Evolutionary conservation across 345 rosid species (phyloP).

Genomic region (Bruguiera parviflora): DNA sequence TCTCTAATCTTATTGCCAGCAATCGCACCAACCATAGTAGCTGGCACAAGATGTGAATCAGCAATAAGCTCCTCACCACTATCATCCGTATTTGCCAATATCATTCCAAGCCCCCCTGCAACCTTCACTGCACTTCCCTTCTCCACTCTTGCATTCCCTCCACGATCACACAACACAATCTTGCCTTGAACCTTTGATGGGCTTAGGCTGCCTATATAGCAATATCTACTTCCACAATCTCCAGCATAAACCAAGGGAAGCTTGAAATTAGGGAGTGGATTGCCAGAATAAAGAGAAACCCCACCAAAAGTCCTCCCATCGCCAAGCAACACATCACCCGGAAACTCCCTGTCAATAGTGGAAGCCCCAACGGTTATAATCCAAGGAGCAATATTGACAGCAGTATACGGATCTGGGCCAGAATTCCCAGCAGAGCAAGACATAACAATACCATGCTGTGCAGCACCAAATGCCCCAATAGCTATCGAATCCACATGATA

Average conservation of each 20-base stretch:
- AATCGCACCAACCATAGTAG: constrained; percentile 28
- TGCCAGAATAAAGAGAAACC: constrained; percentile 69
- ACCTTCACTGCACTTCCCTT: constrained; percentile 27
- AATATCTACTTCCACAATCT: constrained; percentile 54
- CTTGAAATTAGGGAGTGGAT: constrained; percentile 35
- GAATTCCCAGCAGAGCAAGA: constrained; percentile 94
- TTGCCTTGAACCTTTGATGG: constrained; percentile 24
- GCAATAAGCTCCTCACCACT: constrained; percentile 33
- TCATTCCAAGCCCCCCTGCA: constrained; percentile 34
- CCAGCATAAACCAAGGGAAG: constrained; percentile 58
- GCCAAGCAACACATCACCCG: constrained; percentile 70
- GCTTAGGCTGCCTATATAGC: constrained; percentile 12
- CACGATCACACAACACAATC: constrained; percentile 33
- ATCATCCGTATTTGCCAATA: constrained; percentile 23
- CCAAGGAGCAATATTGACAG: constrained; percentile 92
- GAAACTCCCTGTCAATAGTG: constrained; percentile 75
- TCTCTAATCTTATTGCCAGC: constrained; percentile 17
- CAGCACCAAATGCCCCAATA: constrained; percentile 76
- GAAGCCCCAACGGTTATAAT: constrained; percentile 87
- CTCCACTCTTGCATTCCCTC: constrained; percentile 32
- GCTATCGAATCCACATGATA: constrained; percentile 76
- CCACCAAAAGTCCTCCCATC: constrained; percentile 52
- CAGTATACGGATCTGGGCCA: constrained; percentile 70
- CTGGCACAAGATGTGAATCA: constrained; percentile 33
- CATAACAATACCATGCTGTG: constrained; percentile 55